These are phyloP conservation scores for Stylosanthes scabra DNA, from an alignment of 331 rosid species.

Conservation along the genomic window DNA sequence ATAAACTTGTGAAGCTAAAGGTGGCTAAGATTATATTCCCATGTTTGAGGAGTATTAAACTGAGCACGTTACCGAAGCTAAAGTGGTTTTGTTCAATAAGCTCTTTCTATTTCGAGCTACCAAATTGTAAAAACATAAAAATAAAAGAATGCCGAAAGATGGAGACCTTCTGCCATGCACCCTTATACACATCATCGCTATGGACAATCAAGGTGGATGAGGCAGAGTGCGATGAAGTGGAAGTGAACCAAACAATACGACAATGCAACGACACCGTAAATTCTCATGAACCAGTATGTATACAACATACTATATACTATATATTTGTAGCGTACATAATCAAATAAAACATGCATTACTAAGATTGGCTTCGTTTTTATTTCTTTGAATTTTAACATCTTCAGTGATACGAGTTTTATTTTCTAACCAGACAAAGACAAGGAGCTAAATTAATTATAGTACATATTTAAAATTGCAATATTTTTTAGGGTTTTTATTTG, in stretches of 20 bases:
- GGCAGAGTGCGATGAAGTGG: background rate
- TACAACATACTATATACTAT: too few species aligned
- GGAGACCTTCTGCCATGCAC: background rate
- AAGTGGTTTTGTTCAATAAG: background rate
- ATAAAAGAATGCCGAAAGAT: background rate
- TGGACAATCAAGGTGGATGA: background rate
- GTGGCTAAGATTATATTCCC: constrained; percentile 19
- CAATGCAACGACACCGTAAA: background rate
- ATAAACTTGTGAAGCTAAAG: background rate
- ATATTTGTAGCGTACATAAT: too few species aligned
- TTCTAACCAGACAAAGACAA: too few species aligned
- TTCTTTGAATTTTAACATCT: too few species aligned
- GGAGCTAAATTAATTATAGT: too few species aligned
- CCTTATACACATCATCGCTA: background rate
- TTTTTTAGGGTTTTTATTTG: too few species aligned
- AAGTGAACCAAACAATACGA: background rate
- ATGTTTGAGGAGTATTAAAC: fast-evolving
- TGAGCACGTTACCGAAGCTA: background rate
- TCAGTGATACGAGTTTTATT: too few species aligned
- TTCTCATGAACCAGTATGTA: background rate
- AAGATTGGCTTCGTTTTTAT: too few species aligned
- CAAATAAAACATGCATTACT: too few species aligned
- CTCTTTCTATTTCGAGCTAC: constrained; percentile 12
- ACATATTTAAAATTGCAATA: too few species aligned
- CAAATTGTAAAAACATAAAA: fast-evolving